Evolutionary conservation across 2,329 filamentous ascomycete genomes (phyloP), one percentile per base, ranked within the genome.

Genomic region (Ophioceras dolichostomum): DNA sequence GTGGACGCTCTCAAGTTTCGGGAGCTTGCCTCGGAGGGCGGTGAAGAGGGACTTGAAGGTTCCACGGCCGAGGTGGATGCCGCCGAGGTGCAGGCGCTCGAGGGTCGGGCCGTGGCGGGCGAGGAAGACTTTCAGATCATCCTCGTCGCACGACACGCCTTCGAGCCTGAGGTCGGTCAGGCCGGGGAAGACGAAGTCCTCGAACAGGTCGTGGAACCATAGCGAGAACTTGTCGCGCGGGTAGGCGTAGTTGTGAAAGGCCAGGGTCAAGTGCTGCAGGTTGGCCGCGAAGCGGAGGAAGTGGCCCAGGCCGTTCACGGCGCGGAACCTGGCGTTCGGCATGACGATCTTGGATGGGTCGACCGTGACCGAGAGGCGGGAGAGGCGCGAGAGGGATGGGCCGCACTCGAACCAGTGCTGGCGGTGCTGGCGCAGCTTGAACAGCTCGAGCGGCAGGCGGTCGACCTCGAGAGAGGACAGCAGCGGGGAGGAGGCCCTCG

Each of bases 11-110:
- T 62, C 52, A 27, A 68, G 53, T 22, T 51, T 49, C 4, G 59
- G 49, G 41, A 64, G 48, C 34, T 48, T 54, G 3, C 46, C 45
- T 14, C 54, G 57, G 27, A 70, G 48, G 13, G 56, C 53, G 3
- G 54, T 50, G 44, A 69, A 64, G 5, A 70, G 47, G 1, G 56
- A 59, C 36, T 55, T 52, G 43, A 65, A 67, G 1, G 56, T 61
- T 6, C 67, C 67, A 28, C 61, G 55, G 39, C 57, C 57, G 10
- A 70, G 51, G 38, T 62, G 58, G 22, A 69, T 50, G 10, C 66
- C 65, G 14, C 66, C 67, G 9, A 70, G 55, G 3, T 62, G 60
- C 7, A 69, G 47, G 2, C 59, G 54, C 32, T 52, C 47, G 20
- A 69, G 51, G 0, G 59, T 61, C 4, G 48, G 32, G 10, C 55